phyloP scores from a whole-genome alignment of 257 asterid species.

The Lycium barbarum region DNA sequence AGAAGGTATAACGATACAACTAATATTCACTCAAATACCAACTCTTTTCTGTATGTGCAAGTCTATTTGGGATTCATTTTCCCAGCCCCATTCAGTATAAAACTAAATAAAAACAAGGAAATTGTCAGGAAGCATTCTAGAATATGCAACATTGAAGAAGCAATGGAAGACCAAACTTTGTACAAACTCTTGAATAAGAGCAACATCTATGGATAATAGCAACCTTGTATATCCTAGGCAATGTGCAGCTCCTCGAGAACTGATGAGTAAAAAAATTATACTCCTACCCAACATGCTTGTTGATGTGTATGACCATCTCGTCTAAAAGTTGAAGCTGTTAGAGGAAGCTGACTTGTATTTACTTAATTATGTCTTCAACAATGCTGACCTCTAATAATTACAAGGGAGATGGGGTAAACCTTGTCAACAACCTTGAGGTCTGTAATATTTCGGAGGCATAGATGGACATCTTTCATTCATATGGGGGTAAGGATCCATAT shows the following conservation, averaged over 20 bases:
- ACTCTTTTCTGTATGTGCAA: neutral
- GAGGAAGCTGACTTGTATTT: neutral
- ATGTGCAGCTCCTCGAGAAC: neutral
- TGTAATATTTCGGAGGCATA: slow-evolving; percentile 67
- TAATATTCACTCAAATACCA: neutral
- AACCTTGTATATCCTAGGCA: slow-evolving; percentile 11
- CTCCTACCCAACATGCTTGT: neutral
- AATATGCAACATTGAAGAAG: neutral
- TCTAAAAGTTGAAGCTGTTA: neutral
- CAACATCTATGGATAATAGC: neutral
- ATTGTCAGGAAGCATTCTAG: neutral
- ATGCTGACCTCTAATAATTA: neutral
- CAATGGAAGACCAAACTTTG: neutral
- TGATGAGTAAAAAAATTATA: neutral
- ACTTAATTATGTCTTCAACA: neutral
- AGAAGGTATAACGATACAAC: neutral
- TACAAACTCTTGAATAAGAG: slow-evolving; percentile 8
- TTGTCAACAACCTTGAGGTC: slow-evolving; percentile 81
- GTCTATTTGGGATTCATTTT: neutral
- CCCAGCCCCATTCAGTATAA: no score
- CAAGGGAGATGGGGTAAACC: neutral
- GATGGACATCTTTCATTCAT: slow-evolving; percentile 95
- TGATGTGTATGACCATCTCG: neutral
- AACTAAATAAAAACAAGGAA: neutral
- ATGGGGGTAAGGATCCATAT: slow-evolving; percentile 70